Conservation (phyloP, 768 basidiomycete genomes). For the Auriscalpium orientale region DNA sequence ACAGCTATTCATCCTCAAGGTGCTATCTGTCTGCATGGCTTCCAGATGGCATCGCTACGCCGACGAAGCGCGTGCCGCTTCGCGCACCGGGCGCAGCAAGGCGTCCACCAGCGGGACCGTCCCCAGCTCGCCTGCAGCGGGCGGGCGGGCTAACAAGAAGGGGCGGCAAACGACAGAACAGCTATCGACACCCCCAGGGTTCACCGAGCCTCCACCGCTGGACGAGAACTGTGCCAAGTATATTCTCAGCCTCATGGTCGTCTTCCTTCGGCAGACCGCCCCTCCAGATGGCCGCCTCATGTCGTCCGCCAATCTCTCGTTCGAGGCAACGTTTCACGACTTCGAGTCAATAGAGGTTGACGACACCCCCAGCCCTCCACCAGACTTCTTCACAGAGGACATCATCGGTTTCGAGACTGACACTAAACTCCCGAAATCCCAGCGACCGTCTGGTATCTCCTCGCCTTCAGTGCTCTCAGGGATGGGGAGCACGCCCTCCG, state of each 20-base stretch:
- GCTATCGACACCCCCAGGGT: slow-evolving; percentile 33
- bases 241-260: slow-evolving; percentile 72
- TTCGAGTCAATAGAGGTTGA: slow-evolving; percentile 51
- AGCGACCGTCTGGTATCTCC: slow-evolving; percentile 3
- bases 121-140: slow-evolving; percentile 26
- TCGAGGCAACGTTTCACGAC: slow-evolving; percentile 62
- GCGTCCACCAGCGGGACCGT: slow-evolving; percentile 27
- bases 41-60: slow-evolving; percentile 59
- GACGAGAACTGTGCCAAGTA: slow-evolving; percentile 80
- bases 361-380: slow-evolving; percentile 18
- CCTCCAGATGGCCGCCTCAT: slow-evolving; percentile 46
- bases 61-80: slow-evolving; percentile 33
- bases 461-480: slow-evolving; percentile 12
- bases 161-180: slow-evolving; percentile 36
- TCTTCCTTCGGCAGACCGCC: slow-evolving; percentile 71
- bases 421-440: not conserved
- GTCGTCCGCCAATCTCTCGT: slow-evolving; percentile 52
- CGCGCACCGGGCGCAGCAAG: slow-evolving; percentile 32
- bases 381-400: slow-evolving; percentile 12
- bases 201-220: slow-evolving; percentile 62
- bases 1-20: slow-evolving; percentile 78
- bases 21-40: slow-evolving; percentile 69
- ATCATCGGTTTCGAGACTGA: not conserved
- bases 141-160: slow-evolving; percentile 19
- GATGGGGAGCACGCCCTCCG: slow-evolving; percentile 18